These are phyloP conservation scores for Tylopilus felleus DNA, from an alignment of 768 basidiomycete genomes.

Conservation along the genomic window DNA sequence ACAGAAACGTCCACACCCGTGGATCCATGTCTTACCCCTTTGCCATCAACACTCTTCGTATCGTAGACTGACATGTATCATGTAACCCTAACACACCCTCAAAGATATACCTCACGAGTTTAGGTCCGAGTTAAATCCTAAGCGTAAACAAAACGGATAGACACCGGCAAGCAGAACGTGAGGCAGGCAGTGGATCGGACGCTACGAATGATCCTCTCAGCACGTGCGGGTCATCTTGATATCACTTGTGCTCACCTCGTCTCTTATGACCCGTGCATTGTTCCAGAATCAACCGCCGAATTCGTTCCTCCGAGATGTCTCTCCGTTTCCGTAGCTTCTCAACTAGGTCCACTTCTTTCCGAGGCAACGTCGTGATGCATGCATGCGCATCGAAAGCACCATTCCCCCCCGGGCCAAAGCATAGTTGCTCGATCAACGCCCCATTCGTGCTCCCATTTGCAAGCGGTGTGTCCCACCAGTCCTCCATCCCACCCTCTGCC, in stretches of 20 bases:
- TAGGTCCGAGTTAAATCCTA: not conserved
- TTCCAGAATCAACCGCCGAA: slow-evolving; percentile 13
- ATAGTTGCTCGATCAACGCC: slow-evolving; percentile 21
- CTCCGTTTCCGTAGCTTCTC: slow-evolving; percentile 18
- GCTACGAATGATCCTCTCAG: slow-evolving; percentile 8
- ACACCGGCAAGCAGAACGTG: not conserved
- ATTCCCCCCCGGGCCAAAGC: slow-evolving; percentile 21
- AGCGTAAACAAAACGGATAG: slow-evolving; percentile 1
- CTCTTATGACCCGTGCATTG: slow-evolving; percentile 12
- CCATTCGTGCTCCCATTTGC: slow-evolving; percentile 26
- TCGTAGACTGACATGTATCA: too few species aligned
- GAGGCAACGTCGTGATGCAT: slow-evolving; percentile 36
- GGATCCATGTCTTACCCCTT: too few species aligned
- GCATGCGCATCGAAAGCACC: slow-evolving; percentile 33
- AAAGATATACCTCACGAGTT: not conserved
- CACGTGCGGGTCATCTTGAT: not conserved
- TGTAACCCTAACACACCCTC: not conserved
- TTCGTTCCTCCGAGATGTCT: slow-evolving; percentile 12
- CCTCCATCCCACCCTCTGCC: slow-evolving; percentile 23
- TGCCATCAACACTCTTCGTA: too few species aligned
- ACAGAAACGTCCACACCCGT: too few species aligned
- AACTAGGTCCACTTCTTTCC: slow-evolving; percentile 10
- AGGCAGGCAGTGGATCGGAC: not conserved
- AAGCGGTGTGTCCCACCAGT: slow-evolving; percentile 26
- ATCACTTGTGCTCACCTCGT: slow-evolving; percentile 8